These are phyloP conservation scores for Oenanthe sinensis DNA, from an alignment of 129 eudicot species.

Conservation along the genomic window DNA sequence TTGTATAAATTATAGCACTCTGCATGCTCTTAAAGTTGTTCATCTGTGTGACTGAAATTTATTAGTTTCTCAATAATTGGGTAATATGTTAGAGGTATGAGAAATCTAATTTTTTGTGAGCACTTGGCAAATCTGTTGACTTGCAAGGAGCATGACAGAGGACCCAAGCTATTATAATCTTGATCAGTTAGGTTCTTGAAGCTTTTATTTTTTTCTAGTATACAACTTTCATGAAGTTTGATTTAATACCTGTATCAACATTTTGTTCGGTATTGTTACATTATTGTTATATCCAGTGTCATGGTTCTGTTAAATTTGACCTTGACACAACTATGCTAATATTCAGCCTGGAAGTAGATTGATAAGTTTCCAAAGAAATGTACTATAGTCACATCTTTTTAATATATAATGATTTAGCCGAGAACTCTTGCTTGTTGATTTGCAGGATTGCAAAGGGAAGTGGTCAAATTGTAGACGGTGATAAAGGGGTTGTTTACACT, in stretches of 20 bases:
- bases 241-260: too few species aligned
- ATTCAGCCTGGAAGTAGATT: background rate
- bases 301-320: too few species aligned
- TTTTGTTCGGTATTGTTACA: background rate
- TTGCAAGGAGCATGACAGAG: too few species aligned
- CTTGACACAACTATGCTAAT: background rate
- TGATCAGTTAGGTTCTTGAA: too few species aligned
- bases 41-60: background rate
- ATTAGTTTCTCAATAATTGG: too few species aligned
- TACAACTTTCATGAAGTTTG: too few species aligned
- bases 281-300: background rate
- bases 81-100: too few species aligned
- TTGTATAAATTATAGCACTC: background rate
- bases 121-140: too few species aligned
- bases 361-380: background rate
- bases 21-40: background rate
- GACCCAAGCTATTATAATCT: too few species aligned
- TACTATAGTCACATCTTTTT: background rate
- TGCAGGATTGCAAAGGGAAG: constrained; percentile 14
- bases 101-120: too few species aligned
- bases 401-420: background rate
- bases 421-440: background rate
- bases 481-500: constrained; percentile 16
- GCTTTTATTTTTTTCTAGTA: too few species aligned
- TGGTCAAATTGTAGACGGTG: constrained; percentile 11